Evolutionary conservation across 2,329 filamentous ascomycete genomes (phyloP).

Genomic region (Pseudocercospora macadamiae): DNA sequence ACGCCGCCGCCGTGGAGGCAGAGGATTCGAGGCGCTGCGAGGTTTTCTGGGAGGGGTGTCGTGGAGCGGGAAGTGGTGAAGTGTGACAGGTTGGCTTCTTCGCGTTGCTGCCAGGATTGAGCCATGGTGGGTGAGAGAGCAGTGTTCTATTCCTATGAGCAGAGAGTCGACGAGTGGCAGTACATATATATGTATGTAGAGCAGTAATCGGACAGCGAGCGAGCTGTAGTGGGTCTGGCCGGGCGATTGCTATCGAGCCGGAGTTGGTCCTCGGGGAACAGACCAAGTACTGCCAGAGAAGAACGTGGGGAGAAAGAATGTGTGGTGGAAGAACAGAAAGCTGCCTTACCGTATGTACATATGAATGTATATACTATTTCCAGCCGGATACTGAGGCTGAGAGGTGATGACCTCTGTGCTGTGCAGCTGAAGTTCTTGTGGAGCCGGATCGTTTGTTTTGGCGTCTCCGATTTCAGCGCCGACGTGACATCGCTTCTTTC

Average conservation of each 20-base stretch:
- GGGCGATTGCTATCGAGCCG: not conserved
- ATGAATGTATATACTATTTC: not conserved
- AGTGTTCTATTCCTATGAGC: too few relatives aligned
- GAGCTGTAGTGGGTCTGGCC: not conserved
- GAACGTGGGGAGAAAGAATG: not conserved
- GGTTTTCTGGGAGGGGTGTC: constrained; percentile 21
- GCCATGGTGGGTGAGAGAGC: not conserved
- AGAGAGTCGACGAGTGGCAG: not conserved
- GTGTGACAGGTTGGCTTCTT: not conserved
- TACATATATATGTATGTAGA: not conserved
- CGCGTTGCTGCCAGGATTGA: not conserved
- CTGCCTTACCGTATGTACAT: not conserved
- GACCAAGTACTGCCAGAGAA: too few relatives aligned
- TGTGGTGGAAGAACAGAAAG: not conserved
- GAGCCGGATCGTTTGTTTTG: not conserved
- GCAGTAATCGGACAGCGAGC: not conserved
- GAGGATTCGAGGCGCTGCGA: constrained; percentile 64
- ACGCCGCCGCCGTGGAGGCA: constrained; percentile 81
- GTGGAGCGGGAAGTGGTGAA: constrained; percentile 5
- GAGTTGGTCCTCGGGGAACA: not conserved
- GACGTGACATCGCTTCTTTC: constrained; percentile 1
- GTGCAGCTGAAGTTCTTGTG: not conserved
- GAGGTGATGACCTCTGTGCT: not conserved
- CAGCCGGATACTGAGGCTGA: constrained; percentile 4
- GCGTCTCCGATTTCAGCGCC: not conserved